A percentile compares a stretch with the other conserved stretches of the same genome.
Evolutionary conservation across 331 rosid genomes (phyloP).

Genomic region (Acacia concinna): DNA sequence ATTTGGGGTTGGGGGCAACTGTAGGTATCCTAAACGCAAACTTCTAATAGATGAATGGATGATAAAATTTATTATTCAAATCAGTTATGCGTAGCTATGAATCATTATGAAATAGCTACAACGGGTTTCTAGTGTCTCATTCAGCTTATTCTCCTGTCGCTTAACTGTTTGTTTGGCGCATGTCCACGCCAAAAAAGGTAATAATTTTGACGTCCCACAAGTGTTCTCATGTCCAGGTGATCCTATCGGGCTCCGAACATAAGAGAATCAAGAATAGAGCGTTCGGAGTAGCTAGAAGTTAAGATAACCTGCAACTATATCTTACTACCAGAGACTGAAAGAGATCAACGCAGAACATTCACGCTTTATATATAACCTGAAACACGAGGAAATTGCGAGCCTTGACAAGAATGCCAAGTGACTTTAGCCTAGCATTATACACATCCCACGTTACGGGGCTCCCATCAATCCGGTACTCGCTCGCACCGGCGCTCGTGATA

Average conservation of each 20-base stretch:
- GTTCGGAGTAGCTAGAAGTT: neutral
- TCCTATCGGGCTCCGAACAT: neutral
- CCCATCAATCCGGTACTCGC: slow-evolving; percentile 88
- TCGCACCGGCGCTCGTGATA: slow-evolving; percentile 76
- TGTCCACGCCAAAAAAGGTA: neutral
- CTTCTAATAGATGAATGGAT: neutral
- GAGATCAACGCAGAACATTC: neutral
- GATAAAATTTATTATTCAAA: neutral
- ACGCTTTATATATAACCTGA: neutral
- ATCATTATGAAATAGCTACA: neutral
- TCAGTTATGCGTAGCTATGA: neutral
- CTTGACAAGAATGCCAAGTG: slow-evolving; percentile 51
- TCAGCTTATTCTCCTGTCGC: neutral
- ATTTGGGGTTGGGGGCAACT: neutral
- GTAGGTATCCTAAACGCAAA: neutral
- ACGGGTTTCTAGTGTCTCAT: neutral
- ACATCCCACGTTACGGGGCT: slow-evolving; percentile 66
- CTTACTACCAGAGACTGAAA: neutral
- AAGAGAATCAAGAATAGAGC: neutral
- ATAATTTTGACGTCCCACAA: neutral
- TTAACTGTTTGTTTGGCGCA: neutral
- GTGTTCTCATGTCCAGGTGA: neutral
- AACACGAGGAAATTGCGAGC: slow-evolving; percentile 91
- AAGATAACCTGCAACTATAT: neutral
- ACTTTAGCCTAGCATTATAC: slow-evolving; percentile 61